These are phyloP conservation scores for Paramecium bursaria DNA, from an alignment of 73 alveolate species.

Conservation along the genomic window DNA sequence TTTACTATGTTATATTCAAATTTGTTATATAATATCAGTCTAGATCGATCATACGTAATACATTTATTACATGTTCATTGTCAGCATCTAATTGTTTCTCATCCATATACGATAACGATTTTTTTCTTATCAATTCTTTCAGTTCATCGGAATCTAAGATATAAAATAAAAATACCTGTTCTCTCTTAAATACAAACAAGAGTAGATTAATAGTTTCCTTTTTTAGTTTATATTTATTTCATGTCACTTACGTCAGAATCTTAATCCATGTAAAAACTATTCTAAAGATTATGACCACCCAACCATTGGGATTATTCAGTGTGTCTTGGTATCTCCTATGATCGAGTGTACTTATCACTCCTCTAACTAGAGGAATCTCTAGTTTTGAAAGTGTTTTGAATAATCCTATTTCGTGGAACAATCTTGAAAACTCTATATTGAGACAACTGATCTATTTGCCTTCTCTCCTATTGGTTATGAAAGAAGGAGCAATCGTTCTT, in stretches of 20 bases:
- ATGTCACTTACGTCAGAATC: neutral
- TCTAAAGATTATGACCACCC: slow-evolving; percentile 21
- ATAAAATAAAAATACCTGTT: slow-evolving; percentile 19
- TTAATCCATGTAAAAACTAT: slow-evolving; percentile 7
- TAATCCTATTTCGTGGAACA: slow-evolving; percentile 41
- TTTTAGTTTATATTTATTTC: neutral
- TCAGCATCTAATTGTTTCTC: slow-evolving; percentile 25
- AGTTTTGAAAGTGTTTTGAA: neutral
- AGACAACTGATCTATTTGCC: slow-evolving; percentile 42
- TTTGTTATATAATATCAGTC: too few species aligned
- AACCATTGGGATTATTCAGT: slow-evolving; percentile 13
- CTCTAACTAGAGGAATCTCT: neutral
- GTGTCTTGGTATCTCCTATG: neutral
- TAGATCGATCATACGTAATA: slow-evolving; percentile 36
- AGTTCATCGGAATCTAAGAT: slow-evolving; percentile 41
- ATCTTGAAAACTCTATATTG: slow-evolving; percentile 46
- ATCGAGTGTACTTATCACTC: neutral
- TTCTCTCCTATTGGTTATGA: slow-evolving; percentile 58
- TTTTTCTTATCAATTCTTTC: slow-evolving; percentile 40
- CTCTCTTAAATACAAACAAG: slow-evolving; percentile 43
- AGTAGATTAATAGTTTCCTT: slow-evolving; percentile 12
- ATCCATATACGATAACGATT: slow-evolving; percentile 27
- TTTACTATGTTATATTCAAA: too few species aligned
- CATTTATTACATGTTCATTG: slow-evolving; percentile 39
- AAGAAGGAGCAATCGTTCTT: slow-evolving; percentile 64